phyloP scores from a whole-genome alignment of 805 yeast genomes.

The Myxozyma monticola region DNA sequence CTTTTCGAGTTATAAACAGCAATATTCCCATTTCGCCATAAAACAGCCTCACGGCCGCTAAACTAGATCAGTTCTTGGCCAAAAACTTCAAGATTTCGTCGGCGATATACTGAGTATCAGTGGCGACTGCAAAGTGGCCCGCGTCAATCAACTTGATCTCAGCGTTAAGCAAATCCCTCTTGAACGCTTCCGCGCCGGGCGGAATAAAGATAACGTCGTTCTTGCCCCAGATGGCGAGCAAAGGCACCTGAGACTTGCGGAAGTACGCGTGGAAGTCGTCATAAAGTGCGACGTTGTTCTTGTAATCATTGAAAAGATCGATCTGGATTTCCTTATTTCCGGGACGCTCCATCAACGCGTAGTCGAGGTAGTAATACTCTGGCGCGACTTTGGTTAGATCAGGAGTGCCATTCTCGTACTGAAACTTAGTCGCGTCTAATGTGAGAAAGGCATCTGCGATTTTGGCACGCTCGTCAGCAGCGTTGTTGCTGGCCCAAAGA shows the following conservation, averaged over 20 bases:
- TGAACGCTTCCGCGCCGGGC: constrained; percentile 45
- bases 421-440: constrained; percentile 25
- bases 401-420: constrained; percentile 40
- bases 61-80: too few species aligned
- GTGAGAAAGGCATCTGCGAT: background rate
- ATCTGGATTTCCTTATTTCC: constrained; percentile 40
- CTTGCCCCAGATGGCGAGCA: constrained; percentile 46
- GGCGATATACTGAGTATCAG: constrained; percentile 40
- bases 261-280: constrained; percentile 43
- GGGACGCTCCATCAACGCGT: constrained; percentile 34
- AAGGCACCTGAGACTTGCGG: constrained; percentile 39
- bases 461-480: background rate
- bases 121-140: constrained; percentile 46
- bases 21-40: too few species aligned
- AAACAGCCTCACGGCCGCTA: too few species aligned
- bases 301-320: constrained; percentile 42
- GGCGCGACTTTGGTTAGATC: constrained; percentile 39
- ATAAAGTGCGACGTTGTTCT: constrained; percentile 41
- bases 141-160: constrained; percentile 38
- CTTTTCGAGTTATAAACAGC: too few species aligned
- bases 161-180: constrained; percentile 38
- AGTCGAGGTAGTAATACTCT: constrained; percentile 39
- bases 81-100: constrained; percentile 34
- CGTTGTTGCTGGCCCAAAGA: constrained; percentile 39
- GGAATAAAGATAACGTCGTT: constrained; percentile 43